phyloP scores from a whole-genome alignment of 1,284 basidiomycete genomes.

The Retiboletus fuscus region DNA sequence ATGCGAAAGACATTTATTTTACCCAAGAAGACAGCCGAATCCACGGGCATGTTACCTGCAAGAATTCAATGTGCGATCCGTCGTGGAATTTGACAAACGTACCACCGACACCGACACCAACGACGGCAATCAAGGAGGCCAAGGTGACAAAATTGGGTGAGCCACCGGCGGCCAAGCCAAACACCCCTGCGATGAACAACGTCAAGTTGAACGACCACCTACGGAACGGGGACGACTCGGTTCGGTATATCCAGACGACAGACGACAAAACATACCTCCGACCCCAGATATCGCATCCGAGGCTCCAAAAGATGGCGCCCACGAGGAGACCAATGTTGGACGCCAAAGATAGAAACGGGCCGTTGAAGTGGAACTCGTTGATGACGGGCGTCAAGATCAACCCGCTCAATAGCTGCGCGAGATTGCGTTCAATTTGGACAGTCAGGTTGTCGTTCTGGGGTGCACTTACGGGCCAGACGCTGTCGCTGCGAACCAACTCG shows the following conservation, averaged over 20 bases:
- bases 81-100: slow-evolving; percentile 6
- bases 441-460: not conserved
- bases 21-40: slow-evolving; percentile 74
- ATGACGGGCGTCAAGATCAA: slow-evolving; percentile 68
- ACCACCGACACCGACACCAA: slow-evolving; percentile 63
- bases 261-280: slow-evolving; percentile 52
- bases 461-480: slow-evolving; percentile 60
- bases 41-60: slow-evolving; percentile 68
- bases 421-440: slow-evolving; percentile 8
- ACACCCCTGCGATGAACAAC: slow-evolving; percentile 67
- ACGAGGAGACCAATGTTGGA: slow-evolving; percentile 72
- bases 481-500: slow-evolving; percentile 50
- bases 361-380: slow-evolving; percentile 67
- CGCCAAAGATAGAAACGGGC: slow-evolving; percentile 69
- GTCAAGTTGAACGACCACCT: slow-evolving; percentile 75
- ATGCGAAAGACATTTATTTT: slow-evolving; percentile 20
- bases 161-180: slow-evolving; percentile 62
- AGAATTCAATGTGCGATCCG: slow-evolving; percentile 10
- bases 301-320: slow-evolving; percentile 74
- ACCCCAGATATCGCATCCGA: slow-evolving; percentile 76
- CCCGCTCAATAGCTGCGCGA: slow-evolving; percentile 59
- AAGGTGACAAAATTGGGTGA: slow-evolving; percentile 58
- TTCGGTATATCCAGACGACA: not conserved
- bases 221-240: not conserved
- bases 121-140: slow-evolving; percentile 58